Base-by-base conservation (phyloP, 345 rosid genomes). In the Eucalyptus shirleyi region DNA sequence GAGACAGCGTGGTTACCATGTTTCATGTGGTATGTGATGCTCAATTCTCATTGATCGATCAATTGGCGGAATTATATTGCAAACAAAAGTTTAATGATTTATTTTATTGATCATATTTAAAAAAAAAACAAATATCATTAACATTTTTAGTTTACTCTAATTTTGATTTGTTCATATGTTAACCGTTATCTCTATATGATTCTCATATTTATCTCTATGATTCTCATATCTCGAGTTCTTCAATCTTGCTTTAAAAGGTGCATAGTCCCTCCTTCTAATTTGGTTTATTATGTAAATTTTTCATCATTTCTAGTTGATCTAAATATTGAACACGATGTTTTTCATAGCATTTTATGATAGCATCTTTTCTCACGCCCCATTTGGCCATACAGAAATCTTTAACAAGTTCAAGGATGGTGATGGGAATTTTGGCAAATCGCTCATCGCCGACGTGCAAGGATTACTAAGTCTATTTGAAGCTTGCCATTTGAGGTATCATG, bases 1-100 rank as follows among this genome's bases (percentile, higher is more conserved):
- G 16, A 88, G 93, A 37, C 91, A 92, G 30, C 89, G 87, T 23
- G 93, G 92, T 34, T 65, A 87, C 7, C 30, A 26, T 37, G 53
- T 83, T 86, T 82, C 90, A 6, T 65, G 87, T 30, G 91, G 92
- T 93, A 89, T 86, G 87, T 81, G 5, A n/a, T 7, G 21, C 69
- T 17, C 30, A 42, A 50, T 21, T 17, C 47, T 24, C 18, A 12
- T 9, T 47, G 16, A 23, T 65, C 6, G 0, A 89, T 56, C 28
- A 6, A 24, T 60, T 28, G 5, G 24, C 65, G 0, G 9, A n/a
- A 34, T 19, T 13, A 16, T 59, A 49, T 30, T 15, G 72, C 24
- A 65, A 1, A 88, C 18, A 49, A 67, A 28, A 88, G 4, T 86
- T 24, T 16, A 10, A 56, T 86, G 6, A 26, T 30, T 12, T 8